A percentile compares a stretch with the other conserved stretches of the same genome.
Conservation (phyloP, 2,329 filamentous ascomycete genomes). For the Exserohilum turcica region DNA sequence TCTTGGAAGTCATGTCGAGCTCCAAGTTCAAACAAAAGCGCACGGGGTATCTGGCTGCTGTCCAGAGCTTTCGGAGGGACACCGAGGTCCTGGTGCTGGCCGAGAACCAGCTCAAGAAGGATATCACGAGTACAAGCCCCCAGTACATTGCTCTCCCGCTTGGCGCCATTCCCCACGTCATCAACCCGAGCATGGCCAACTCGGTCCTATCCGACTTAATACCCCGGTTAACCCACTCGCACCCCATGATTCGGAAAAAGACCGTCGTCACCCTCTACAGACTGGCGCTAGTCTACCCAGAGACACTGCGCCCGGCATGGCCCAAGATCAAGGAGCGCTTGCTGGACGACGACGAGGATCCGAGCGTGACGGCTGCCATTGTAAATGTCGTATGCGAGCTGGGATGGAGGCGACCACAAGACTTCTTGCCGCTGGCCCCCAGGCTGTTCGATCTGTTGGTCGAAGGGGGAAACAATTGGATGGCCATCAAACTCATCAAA, state of each 20-base stretch:
- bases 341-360: slow-evolving; percentile 86
- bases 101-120: slow-evolving; percentile 96
- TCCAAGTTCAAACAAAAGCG: slow-evolving; percentile 93
- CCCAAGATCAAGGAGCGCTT: slow-evolving; percentile 95
- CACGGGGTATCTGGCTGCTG: slow-evolving; percentile 91
- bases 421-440: slow-evolving; percentile 90
- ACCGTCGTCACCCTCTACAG: slow-evolving; percentile 93
- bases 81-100: slow-evolving; percentile 98
- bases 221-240: slow-evolving; percentile 83
- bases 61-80: slow-evolving; percentile 93
- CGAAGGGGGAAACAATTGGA: slow-evolving; percentile 96
- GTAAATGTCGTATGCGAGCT: slow-evolving; percentile 97
- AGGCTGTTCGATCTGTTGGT: slow-evolving; percentile 91
- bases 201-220: slow-evolving; percentile 86
- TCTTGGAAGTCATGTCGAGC: slow-evolving; percentile 98
- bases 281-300: slow-evolving; percentile 92
- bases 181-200: slow-evolving; percentile 88
- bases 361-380: slow-evolving; percentile 92
- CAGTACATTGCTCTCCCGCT: slow-evolving; percentile 85
- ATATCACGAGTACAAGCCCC: slow-evolving; percentile 73
- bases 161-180: slow-evolving; percentile 88
- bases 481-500: slow-evolving; percentile 99
- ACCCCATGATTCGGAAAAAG: slow-evolving; percentile 89
- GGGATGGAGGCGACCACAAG: slow-evolving; percentile 89
- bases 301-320: slow-evolving; percentile 90